Base-by-base conservation (phyloP, 345 rosid genomes). In the Carallia pectinifolia region DNA sequence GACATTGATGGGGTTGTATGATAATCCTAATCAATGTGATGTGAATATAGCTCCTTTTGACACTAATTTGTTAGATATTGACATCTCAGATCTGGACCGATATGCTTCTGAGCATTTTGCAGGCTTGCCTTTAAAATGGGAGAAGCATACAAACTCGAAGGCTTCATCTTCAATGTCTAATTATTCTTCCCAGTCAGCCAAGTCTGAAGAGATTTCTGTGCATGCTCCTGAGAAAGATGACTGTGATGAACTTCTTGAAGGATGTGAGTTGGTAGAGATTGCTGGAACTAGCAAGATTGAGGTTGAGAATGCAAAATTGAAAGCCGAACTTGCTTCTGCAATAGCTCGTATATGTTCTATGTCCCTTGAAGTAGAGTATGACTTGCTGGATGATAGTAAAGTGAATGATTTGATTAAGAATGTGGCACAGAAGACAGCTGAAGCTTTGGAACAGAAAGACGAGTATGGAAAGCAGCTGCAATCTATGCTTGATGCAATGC, bases 281-380 rank as follows among this genome's bases (percentile, higher is more conserved):
- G 94, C 92, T 68, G 99, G 99, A 71, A 96, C 99, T 40, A 90
- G 96, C 84, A 90, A 83, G 82, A 72, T 86, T 77, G 99, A 96
- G 83, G 99, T 96, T 69, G 98, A 96, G 85, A 96, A 92, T 79
- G 96, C 94, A 75, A 96, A 84, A 80, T 83, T 96, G 74, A 96
- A 89, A 86, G 99, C 99, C 56, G 98, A 96, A 55, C 96, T 92
- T 79, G 99, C 99, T 81, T 89, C 97, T 73, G 90, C 89, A 37
- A 85, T 92, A 72, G 96, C 98, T 55, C 53, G 66, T 27, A 85
- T 92, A 19, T 92, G 99, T 78, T 87, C 89, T 31, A 71, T 88
- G 65, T 75, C 74, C 68, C 91, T 85, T 67, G 92, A 90, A 53
- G 65, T 82, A 64, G 96, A 90, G 68, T 89, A 80, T 63, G 97